Base-by-base conservation (phyloP, 768 basidiomycete genomes). In the Collybiopsis confluens region DNA sequence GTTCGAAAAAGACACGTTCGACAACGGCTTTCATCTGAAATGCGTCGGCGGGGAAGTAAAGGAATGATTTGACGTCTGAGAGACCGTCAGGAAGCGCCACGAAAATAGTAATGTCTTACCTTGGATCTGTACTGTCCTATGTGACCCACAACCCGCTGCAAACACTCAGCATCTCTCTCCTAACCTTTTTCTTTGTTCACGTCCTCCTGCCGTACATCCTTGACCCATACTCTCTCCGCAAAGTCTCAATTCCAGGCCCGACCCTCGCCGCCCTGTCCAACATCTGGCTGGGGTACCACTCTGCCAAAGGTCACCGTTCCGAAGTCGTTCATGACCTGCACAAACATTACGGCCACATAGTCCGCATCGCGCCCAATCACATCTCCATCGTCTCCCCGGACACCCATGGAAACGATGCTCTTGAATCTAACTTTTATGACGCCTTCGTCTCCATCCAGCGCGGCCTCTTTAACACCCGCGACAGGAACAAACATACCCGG, bases 41-140 rank as follows among this genome's bases (percentile, higher is more conserved):
- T 4, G 86, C 70, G 62, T 94, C 91, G 4, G 90, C 92, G 21
- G 92, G 90, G 86, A 93, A 93, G 73, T 93, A 94, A 26, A 94
- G 74, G 73, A 74, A 83, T 7, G 90, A 86, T 43, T 89, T 79
- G 7, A 82, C 80, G 64, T 94, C 92, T 5, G 82, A 77, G 48
- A 93, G 85, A 27, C 90, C 90, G 64, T 93, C 92, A 70, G n/a
- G n/a, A n/a, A n/a, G n/a, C n/a, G n/a, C n/a, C n/a, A n/a, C n/a
- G n/a, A n/a, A n/a, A n/a, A n/a, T n/a, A n/a, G n/a, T n/a, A n/a
- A 45, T 20, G 30, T 21, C 45, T 47, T 20, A n/a, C 15, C 30
- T 18, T 13, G 30, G 18, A 3, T 35, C 30, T 16, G n/a, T 47
- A 33, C 30, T 47, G 13, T 28, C 30, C 3, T 20, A 11, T 13